phyloP scores from a whole-genome alignment of 2,329 filamentous ascomycete genomes.

The Ascochyta viciae-villosae region DNA sequence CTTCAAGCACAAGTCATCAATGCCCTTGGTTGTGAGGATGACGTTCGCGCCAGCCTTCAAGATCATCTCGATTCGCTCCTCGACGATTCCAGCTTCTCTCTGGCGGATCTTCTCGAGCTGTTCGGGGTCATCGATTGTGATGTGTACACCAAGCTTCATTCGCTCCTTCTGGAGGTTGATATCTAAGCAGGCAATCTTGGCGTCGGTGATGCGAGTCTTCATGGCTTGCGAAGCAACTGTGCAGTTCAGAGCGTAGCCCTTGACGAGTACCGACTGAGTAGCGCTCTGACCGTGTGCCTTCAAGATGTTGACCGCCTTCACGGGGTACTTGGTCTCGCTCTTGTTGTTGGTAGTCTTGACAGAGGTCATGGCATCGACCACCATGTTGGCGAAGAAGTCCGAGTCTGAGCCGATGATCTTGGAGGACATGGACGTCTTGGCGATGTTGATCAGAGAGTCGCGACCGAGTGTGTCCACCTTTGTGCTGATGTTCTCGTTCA shows the following conservation, averaged over 20 bases:
- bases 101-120: slow-evolving; percentile 97
- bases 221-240: slow-evolving; percentile 98
- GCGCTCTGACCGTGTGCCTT: slow-evolving; percentile 97
- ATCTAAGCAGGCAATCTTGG: slow-evolving; percentile 95
- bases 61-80: slow-evolving; percentile 96
- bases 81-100: slow-evolving; percentile 88
- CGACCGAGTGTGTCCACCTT: slow-evolving; percentile 91
- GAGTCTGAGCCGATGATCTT: slow-evolving; percentile 97
- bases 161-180: slow-evolving; percentile 99
- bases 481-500: slow-evolving; percentile 97
- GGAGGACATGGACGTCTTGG: slow-evolving; percentile 98
- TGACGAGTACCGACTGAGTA: slow-evolving; percentile 86
- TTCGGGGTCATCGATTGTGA: slow-evolving; percentile 95
- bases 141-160: slow-evolving; percentile 99
- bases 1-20: slow-evolving; percentile 95
- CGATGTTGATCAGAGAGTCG: slow-evolving; percentile 91
- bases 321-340: slow-evolving; percentile 92
- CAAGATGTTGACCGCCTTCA: slow-evolving; percentile 98
- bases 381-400: slow-evolving; percentile 97
- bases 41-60: slow-evolving; percentile 97
- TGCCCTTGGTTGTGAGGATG: slow-evolving; percentile 95
- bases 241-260: slow-evolving; percentile 98
- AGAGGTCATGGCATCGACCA: slow-evolving; percentile 92
- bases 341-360: slow-evolving; percentile 93
- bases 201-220: slow-evolving; percentile 89